Base-by-base conservation (phyloP, 495 filamentous ascomycete species). In the Hypoxylon intermedium region DNA sequence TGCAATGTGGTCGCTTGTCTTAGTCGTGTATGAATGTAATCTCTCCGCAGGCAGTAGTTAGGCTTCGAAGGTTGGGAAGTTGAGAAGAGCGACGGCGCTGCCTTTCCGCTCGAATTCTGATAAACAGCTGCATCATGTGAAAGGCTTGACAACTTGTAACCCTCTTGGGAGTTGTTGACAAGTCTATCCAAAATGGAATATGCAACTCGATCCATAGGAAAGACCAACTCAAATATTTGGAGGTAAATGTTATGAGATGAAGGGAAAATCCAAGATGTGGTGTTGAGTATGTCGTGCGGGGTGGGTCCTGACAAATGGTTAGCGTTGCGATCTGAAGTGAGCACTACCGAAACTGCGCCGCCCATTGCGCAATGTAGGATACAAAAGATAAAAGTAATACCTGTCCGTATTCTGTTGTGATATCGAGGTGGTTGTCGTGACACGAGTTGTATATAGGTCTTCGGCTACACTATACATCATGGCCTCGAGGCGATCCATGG, bases 401-500 rank as follows among this genome's bases (percentile, higher is more conserved):
- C n/a, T n/a, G n/a, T n/a, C n/a, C n/a, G n/a, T n/a, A n/a, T n/a
- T n/a, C n/a, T n/a, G n/a, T n/a, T 26, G 24, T 26, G 7, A 7
- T 31, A 15, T 19, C 4, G 6, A 44, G 23, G 18, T 23, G 34
- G 26, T 34, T 13, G 16, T 40, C 34, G 16, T 9, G 28, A 24
- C 24, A 48, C 24, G 40, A 15, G 33, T 23, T 46, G 20, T n/a
- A 34, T 24, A 5, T 13, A 47, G 43, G 28, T 30, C 21, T n/a
- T n/a, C 34, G 21, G 23, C 41, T 23, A 16, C 11, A 15, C 42
- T 31, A 49, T 40, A 15, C 12, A 24, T 34, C 41, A 46, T 9
- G 24, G 12, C 37, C 26, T 42, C 16, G 49, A 44, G 53, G 21
- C 16, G 9, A 57, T 43, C 15, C 19, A 13, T 15, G 38, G 33